These are phyloP conservation scores for Prunus mira DNA, from an alignment of 306 rosid genomes.

Conservation along the genomic window DNA sequence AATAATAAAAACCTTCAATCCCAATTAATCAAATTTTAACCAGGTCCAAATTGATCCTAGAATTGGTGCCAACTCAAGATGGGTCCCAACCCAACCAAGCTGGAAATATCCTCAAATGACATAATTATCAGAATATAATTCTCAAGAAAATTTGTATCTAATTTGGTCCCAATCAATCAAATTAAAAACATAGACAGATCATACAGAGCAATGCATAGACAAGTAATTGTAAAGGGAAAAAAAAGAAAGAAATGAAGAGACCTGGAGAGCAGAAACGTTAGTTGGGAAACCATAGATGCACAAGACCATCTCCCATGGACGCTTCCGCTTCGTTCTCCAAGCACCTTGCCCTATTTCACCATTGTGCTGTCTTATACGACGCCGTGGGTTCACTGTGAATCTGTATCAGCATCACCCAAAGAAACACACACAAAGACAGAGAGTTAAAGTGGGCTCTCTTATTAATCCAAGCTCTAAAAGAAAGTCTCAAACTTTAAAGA, in stretches of 20 bases:
- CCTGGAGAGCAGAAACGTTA: slow-evolving; percentile 94
- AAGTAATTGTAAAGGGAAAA: background rate
- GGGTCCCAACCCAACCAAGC: background rate
- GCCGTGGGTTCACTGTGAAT: slow-evolving; percentile 89
- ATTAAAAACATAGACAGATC: background rate
- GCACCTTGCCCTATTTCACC: slow-evolving; percentile 95
- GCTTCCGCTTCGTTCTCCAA: slow-evolving; percentile 65
- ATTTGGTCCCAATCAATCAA: background rate
- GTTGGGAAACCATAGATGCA: slow-evolving; percentile 95
- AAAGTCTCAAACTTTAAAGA: background rate
- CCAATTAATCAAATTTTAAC: background rate
- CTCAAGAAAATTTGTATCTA: background rate
- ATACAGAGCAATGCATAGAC: too few relatives aligned
- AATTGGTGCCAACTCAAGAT: background rate
- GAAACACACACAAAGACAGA: background rate
- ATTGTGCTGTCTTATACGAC: slow-evolving; percentile 91
- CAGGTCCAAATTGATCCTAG: background rate
- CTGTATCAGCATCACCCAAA: slow-evolving; percentile 30
- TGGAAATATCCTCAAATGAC: background rate
- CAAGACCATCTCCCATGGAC: slow-evolving; percentile 98
- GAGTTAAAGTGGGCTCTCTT: background rate
- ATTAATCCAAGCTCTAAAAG: background rate
- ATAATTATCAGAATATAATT: background rate
- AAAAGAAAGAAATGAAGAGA: slow-evolving; percentile 11
- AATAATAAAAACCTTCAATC: background rate